A percentile compares a stretch with the other conserved stretches of the same genome.
phyloP scores from a whole-genome alignment of 306 rosid genomes.

The Alnus rubra region DNA sequence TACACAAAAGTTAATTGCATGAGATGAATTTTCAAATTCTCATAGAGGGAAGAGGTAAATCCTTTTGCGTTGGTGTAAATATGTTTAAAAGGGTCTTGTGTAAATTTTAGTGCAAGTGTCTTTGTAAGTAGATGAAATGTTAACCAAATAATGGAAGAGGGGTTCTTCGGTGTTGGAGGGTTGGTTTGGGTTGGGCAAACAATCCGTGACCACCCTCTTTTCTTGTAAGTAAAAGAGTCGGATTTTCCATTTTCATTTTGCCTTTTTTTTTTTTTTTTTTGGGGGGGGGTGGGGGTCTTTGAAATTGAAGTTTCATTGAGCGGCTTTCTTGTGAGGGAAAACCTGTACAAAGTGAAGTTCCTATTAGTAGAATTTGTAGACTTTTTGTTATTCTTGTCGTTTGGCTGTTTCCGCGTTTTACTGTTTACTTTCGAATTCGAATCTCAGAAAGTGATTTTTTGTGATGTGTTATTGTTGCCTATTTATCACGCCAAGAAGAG shows the following conservation, averaged over 20 bases:
- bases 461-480: neutral
- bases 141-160: constrained; percentile 33
- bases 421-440: neutral
- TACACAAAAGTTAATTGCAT: constrained; percentile 32
- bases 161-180: constrained; percentile 23
- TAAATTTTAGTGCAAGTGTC: constrained; percentile 38
- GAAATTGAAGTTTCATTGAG: constrained; percentile 29
- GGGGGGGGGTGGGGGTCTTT: constrained; percentile 26
- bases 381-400: neutral
- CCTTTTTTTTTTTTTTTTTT: neutral
- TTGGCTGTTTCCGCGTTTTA: neutral
- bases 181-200: constrained; percentile 29
- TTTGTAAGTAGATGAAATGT: constrained; percentile 30
- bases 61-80: constrained; percentile 51
- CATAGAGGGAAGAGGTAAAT: constrained; percentile 22
- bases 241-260: constrained; percentile 12
- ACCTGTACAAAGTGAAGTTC: constrained; percentile 53
- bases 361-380: constrained; percentile 2
- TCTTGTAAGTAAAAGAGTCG: constrained; percentile 41
- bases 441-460: neutral
- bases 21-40: constrained; percentile 50
- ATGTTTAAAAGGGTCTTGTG: constrained; percentile 38
- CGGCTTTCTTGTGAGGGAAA: constrained; percentile 33
- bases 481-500: neutral
- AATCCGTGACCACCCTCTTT: constrained; percentile 28